These are phyloP conservation scores for Trametopsis cervina DNA, from an alignment of 768 basidiomycete genomes.

Conservation along the genomic window DNA sequence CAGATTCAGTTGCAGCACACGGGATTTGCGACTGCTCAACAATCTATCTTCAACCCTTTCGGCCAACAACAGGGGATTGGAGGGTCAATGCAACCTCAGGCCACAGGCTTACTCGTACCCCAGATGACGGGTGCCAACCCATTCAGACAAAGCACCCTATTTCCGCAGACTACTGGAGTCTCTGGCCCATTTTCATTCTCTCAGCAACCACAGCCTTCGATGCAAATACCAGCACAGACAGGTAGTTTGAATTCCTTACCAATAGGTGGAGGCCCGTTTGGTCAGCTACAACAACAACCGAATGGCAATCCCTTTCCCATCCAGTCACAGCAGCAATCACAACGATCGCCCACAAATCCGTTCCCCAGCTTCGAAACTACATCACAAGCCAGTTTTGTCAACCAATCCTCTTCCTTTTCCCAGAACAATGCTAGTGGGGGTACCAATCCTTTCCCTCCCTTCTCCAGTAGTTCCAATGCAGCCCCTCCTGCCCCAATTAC, in stretches of 20 bases:
- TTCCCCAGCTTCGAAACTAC: constrained; percentile 14
- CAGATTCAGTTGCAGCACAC: constrained; percentile 36
- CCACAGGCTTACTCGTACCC: constrained; percentile 40
- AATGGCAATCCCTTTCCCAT: constrained; percentile 13
- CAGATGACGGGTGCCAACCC: constrained; percentile 41
- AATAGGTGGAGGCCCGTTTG: neutral
- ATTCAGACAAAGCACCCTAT: constrained; percentile 44
- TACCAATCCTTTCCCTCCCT: constrained; percentile 11
- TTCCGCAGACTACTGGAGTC: constrained; percentile 30
- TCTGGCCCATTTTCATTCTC: constrained; percentile 12
- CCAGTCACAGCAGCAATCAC: constrained; percentile 42
- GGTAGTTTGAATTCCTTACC: neutral
- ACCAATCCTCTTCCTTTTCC: too few relatives aligned
- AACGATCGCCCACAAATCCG: constrained; percentile 59
- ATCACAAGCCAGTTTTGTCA: constrained; percentile 13
- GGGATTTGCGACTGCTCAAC: constrained; percentile 48
- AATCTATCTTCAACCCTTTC: constrained; percentile 40
- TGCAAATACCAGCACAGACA: neutral
- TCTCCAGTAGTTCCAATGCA: neutral
- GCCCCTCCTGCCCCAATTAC: constrained; percentile 7
- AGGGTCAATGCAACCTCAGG: constrained; percentile 48
- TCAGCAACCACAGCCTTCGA: constrained; percentile 6
- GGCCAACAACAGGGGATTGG: constrained; percentile 35
- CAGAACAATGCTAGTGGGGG: neutral
- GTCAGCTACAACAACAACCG: neutral